A percentile compares a stretch with the other conserved stretches of the same genome.
Conservation (phyloP, 2,329 filamentous ascomycete species). For the Ophiostoma sp. region DNA sequence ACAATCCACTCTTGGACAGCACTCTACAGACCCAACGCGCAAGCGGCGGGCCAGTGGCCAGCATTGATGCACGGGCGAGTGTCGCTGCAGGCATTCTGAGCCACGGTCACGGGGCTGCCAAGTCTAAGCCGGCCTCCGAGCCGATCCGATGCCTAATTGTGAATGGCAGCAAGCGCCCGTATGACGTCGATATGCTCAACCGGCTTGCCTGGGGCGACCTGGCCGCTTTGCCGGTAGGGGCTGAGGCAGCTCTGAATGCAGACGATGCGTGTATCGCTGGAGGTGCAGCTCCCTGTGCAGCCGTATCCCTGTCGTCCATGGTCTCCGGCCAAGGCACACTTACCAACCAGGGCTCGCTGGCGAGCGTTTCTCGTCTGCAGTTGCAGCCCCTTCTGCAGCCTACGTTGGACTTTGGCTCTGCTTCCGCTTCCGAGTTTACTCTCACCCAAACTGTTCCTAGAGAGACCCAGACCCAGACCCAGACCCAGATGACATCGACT, state of each 20-base stretch:
- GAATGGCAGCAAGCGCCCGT: neutral
- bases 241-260: neutral
- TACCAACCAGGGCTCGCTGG: neutral
- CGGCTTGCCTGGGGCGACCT: neutral
- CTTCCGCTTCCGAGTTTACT: neutral
- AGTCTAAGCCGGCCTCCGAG: neutral
- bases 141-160: neutral
- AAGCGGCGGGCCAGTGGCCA: no score
- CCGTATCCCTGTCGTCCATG: neutral
- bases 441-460: no score
- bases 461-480: no score
- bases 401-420: no score
- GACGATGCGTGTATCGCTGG: neutral
- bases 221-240: neutral
- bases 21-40: neutral
- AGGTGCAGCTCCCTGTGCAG: no score
- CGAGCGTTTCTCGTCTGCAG: neutral
- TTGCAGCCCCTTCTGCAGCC: neutral
- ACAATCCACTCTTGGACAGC: neutral
- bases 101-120: neutral
- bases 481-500: neutral
- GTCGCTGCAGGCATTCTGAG: neutral
- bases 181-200: conserved; percentile 5
- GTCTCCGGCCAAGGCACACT: neutral
- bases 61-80: neutral